A percentile compares a stretch with the other conserved stretches of the same genome.
These are phyloP conservation scores for Penicillium sp. DNA, from an alignment of 2,329 filamentous ascomycete species.

Conservation along the genomic window DNA sequence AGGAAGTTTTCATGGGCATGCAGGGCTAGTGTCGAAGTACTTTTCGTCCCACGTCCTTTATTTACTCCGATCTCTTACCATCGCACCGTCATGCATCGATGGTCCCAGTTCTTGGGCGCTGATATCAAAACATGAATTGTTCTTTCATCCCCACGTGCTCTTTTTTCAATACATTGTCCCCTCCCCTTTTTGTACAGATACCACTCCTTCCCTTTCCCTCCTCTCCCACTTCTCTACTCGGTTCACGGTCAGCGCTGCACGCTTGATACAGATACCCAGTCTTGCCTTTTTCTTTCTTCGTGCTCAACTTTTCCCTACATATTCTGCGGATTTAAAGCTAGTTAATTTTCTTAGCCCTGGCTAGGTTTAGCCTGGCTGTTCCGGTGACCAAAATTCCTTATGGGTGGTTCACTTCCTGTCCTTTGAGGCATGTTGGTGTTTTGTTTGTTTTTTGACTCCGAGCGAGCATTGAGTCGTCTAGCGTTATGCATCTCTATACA, in stretches of 20 bases:
- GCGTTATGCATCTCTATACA: conserved; percentile 17
- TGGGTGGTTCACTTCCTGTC: conserved; percentile 12
- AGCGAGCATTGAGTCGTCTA: conserved; percentile 21
- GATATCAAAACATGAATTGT: not conserved
- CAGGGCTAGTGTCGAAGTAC: conserved; percentile 21
- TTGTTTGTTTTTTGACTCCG: conserved; percentile 3
- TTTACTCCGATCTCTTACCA: not conserved
- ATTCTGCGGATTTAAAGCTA: conserved; percentile 39
- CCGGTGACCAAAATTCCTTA: conserved; percentile 8
- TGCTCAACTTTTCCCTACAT: conserved; percentile 17
- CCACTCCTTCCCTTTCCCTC: conserved; percentile 3
- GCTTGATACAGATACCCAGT: conserved; percentile 35
- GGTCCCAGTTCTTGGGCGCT: not conserved
- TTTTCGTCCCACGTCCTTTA: not conserved
- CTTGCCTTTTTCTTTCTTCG: conserved; percentile 15
- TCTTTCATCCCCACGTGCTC: not conserved
- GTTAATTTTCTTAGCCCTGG: conserved; percentile 12
- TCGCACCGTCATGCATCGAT: not conserved
- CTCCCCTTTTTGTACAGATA: conserved; percentile 5
- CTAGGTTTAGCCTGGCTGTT: not conserved
- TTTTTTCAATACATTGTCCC: not conserved
- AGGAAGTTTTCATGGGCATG: conserved; percentile 66
- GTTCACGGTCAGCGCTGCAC: conserved; percentile 28
- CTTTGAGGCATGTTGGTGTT: conserved; percentile 1
- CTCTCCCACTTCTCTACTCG: conserved; percentile 1